Conservation (phyloP, 495 filamentous ascomycete species). For the Tuber aestivum region DNA sequence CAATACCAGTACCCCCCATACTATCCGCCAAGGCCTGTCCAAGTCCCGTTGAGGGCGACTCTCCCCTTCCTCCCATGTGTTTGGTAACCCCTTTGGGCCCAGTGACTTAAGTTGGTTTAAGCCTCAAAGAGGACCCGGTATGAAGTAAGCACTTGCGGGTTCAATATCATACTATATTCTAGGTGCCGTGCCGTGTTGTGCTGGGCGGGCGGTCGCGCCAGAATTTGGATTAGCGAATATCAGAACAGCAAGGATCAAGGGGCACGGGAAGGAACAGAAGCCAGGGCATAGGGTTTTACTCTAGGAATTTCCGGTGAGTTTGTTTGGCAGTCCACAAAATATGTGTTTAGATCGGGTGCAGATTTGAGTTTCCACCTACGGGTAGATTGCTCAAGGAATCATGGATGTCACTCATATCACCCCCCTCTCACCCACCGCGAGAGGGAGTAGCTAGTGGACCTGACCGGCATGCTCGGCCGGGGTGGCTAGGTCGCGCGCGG, state of each 20-base stretch:
- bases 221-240: not conserved
- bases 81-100: not conserved
- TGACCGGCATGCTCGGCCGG: not conserved
- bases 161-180: not conserved
- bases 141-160: not conserved
- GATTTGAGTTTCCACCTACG: not conserved
- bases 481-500: not conserved
- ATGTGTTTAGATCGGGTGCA: not conserved
- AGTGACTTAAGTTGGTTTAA: not conserved
- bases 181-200: not conserved
- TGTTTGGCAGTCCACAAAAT: not conserved
- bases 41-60: too few relatives aligned
- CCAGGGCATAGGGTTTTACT: not conserved
- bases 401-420: not conserved
- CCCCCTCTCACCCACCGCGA: not conserved
- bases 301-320: too few relatives aligned
- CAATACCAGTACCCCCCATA: not conserved
- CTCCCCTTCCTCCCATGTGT: not conserved
- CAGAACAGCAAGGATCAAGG: not conserved
- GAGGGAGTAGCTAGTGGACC: not conserved
- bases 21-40: not conserved
- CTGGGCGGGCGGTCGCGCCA: not conserved
- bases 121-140: not conserved
- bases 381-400: not conserved
- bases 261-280: not conserved